Evolutionary conservation across 2,329 filamentous ascomycete genomes (phyloP), one percentile per base, ranked within the genome.

Genomic region (Calycina herbarum): DNA sequence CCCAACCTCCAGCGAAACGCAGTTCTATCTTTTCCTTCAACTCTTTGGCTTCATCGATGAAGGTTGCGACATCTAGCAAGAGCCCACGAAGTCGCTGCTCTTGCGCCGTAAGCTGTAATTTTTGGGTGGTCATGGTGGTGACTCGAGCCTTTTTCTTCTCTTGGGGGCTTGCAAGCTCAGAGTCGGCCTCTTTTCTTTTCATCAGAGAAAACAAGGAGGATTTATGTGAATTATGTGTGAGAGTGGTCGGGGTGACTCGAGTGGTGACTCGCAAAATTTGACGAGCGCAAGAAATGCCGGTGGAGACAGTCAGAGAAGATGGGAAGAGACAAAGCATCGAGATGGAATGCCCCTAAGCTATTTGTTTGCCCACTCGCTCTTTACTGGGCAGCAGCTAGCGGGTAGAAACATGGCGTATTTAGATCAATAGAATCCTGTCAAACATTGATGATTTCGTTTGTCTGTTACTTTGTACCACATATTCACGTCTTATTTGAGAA

Each of bases 1-100:
- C 92, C 92, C 92, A 96, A 31, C 92, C 92, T 66, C 92, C 92
- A 0, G 92, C 92, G 85, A 91, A 94, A 60, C 92, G 88, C 57
- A 95, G 81, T 20, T 89, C 81, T 15, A 89, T 76, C 24, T 88
- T 83, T 69, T 88, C 82, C 15, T 79, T 74, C 10, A 85, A 74
- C 61, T 82, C 73, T 58, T 79, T 78, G 1, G 79, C 75, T 35
- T 77, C 73, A 71, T 91, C 85, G 67, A 93, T 88, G 73, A 88
- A 89, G 11, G 83, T 78, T 29, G 91, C 92, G n/a, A 93, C 91
- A 75, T 96, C 92, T 20, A 97, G 82, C 24, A 98, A 84, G 13
- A 97, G 84, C n/a, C 80, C 78, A 67, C 89, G 89, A 48, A 97
- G 83, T 69, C 88, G 89, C 51, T 83, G 79, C 78, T 98, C 94